Base-by-base conservation (phyloP, 129 eudicot species). In the Ambrosia artemisiifolia region DNA sequence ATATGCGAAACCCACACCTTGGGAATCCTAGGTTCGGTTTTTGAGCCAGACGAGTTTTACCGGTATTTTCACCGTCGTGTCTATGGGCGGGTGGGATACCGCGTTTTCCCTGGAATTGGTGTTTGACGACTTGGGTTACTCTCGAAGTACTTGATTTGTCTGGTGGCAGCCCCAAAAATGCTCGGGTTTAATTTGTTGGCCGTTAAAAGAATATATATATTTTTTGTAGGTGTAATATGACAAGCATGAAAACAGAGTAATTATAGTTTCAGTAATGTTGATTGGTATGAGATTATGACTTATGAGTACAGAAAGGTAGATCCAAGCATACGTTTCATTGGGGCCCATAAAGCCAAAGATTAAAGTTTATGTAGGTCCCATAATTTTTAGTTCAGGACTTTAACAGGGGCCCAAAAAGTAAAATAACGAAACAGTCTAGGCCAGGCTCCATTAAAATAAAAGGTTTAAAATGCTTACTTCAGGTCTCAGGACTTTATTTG, bases 241-340 rank as follows among this genome's bases (percentile, higher is more conserved):
- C 76, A 72, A 43, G 46, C 57, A 72, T 72, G 68, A 61, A 70
- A 72, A 72, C 46, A 61, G 30, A 61, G 46, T 44, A 72, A 42
- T 72, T 59, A 42, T 60, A 28, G 48, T 28, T n/a, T 11, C 24
- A 40, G 67, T 38, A 19, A 13, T 34, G 28, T 24, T 24, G 0
- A 24, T 24, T 24, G 28, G 1, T 24, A 24, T 24, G 61, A 57
- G 62, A 46, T 47, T 19, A 47, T 61, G 59, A 24, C 28, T 24
- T 24, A 24, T 43, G 35, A 30, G 69, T 62, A 73, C 78, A 48
- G 14, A 35, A 73, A 62, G 33, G 16, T 7, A 71, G 44, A 57
- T 50, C 67, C 76, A 20, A 6, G 46, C n/a, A 24, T 59, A 72
- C 7, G 62, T 55, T 55, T 55, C 62, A 55, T 9, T 55, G 62